Conservation (phyloP, 2,329 filamentous ascomycete genomes). For the Fusarium drepaniforme region DNA sequence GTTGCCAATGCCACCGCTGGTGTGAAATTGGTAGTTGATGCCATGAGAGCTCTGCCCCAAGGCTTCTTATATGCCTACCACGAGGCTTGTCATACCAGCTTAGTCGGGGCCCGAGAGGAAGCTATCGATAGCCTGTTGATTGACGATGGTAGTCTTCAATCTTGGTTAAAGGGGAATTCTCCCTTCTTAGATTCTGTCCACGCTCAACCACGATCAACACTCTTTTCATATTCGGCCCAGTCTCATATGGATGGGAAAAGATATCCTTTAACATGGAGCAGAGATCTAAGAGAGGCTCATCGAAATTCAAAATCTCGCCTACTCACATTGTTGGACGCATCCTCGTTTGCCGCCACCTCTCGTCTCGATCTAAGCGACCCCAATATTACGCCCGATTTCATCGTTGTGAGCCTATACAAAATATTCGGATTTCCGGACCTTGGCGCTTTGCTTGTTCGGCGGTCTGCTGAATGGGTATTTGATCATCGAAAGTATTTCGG, state of each 20-base stretch:
- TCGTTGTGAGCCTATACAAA: slow-evolving; percentile 91
- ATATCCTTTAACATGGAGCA: slow-evolving; percentile 78
- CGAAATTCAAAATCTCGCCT: slow-evolving; percentile 44
- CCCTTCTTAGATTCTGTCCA: slow-evolving; percentile 44
- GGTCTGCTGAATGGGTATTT: slow-evolving; percentile 74
- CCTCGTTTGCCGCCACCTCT: slow-evolving; percentile 82
- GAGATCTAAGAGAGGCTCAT: slow-evolving; percentile 53
- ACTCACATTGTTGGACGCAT: slow-evolving; percentile 86
- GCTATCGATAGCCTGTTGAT: slow-evolving; percentile 76
- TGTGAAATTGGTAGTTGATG: slow-evolving; percentile 87
- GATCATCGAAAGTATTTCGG: slow-evolving; percentile 85
- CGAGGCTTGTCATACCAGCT: slow-evolving; percentile 85
- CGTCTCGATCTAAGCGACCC: slow-evolving; percentile 77
- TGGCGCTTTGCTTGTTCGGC: slow-evolving; percentile 85
- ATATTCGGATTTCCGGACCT: slow-evolving; percentile 98
- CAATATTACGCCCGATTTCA: slow-evolving; percentile 81
- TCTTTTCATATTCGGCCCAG: slow-evolving; percentile 89
- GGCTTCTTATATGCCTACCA: slow-evolving; percentile 90
- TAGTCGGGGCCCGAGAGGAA: slow-evolving; percentile 84
- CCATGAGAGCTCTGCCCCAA: slow-evolving; percentile 73
- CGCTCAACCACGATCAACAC: slow-evolving; percentile 43
- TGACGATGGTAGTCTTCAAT: slow-evolving; percentile 70
- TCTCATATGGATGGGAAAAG: slow-evolving; percentile 92
- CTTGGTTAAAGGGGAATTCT: slow-evolving; percentile 68
- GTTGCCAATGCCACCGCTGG: slow-evolving; percentile 93